phyloP scores from a whole-genome alignment of 1,284 basidiomycete genomes.

The Ganoderma leucocontextum region DNA sequence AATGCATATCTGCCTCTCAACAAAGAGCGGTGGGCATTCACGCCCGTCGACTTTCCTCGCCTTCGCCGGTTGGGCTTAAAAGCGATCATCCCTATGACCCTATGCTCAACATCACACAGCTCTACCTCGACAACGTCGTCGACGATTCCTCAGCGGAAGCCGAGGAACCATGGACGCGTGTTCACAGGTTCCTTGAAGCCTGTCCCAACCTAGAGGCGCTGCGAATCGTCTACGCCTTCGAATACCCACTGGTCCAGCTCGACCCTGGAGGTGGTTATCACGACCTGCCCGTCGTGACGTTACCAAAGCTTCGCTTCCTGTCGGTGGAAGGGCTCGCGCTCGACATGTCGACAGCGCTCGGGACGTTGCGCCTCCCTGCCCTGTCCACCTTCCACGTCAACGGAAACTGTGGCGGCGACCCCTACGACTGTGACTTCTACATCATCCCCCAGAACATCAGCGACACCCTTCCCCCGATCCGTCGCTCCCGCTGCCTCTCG shows the following conservation, averaged over 20 bases:
- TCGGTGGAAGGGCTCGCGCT: neutral
- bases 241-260: neutral
- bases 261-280: neutral
- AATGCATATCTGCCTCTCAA: too few species aligned
- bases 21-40: too few species aligned
- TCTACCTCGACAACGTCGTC: too few species aligned
- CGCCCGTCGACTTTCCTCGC: too few species aligned
- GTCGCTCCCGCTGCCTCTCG: neutral
- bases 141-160: too few species aligned
- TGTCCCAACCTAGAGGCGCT: neutral
- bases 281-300: neutral
- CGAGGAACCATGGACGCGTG: neutral
- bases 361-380: neutral
- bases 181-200: neutral
- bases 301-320: neutral
- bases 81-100: too few species aligned
- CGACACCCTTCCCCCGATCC: neutral
- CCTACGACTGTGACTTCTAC: neutral
- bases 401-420: neutral
- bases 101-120: too few species aligned
- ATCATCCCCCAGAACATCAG: neutral
- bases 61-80: too few species aligned
- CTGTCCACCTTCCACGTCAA: neutral
- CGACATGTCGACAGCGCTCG: neutral
- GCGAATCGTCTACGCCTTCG: neutral